Conservation (phyloP, 371 early-diverging fungal genomes). For the Mortierella sp. region DNA sequence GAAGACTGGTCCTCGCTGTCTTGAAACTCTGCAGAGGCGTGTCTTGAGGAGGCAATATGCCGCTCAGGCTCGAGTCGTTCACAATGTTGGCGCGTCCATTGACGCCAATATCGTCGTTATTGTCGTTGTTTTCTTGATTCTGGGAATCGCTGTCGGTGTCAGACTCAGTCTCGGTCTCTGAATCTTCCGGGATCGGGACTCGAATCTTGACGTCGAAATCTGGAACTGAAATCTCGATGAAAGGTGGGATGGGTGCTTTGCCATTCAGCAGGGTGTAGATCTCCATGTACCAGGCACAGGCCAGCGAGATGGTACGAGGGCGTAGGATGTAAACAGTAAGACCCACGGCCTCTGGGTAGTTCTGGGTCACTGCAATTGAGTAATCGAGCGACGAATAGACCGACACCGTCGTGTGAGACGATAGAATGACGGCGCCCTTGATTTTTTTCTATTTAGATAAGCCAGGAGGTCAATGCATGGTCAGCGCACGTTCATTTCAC, state of each 20-base stretch:
- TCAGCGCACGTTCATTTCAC: not conserved
- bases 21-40: constrained; percentile 17
- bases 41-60: constrained; percentile 8
- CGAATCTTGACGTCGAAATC: constrained; percentile 56
- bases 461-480: not conserved
- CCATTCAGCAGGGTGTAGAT: constrained; percentile 49
- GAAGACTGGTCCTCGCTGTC: constrained; percentile 25
- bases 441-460: constrained; percentile 47
- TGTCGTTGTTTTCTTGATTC: constrained; percentile 10
- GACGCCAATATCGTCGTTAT: not conserved
- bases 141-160: not conserved
- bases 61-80: constrained; percentile 11
- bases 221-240: constrained; percentile 55
- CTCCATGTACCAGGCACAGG: constrained; percentile 57
- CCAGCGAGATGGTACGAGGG: constrained; percentile 43
- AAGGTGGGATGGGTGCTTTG: constrained; percentile 36
- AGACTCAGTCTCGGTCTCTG: constrained; percentile 34
- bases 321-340: constrained; percentile 50
- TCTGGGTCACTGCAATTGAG: constrained; percentile 49
- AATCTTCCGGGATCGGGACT: constrained; percentile 52
- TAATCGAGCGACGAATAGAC: constrained; percentile 57
- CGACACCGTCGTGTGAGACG: constrained; percentile 36
- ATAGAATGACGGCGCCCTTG: constrained; percentile 31
- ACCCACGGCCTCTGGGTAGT: constrained; percentile 30
- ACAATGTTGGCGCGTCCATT: not conserved